Evolutionary conservation across 495 filamentous ascomycete species (phyloP).

Genomic region (Opeltia flavorubescens): DNA sequence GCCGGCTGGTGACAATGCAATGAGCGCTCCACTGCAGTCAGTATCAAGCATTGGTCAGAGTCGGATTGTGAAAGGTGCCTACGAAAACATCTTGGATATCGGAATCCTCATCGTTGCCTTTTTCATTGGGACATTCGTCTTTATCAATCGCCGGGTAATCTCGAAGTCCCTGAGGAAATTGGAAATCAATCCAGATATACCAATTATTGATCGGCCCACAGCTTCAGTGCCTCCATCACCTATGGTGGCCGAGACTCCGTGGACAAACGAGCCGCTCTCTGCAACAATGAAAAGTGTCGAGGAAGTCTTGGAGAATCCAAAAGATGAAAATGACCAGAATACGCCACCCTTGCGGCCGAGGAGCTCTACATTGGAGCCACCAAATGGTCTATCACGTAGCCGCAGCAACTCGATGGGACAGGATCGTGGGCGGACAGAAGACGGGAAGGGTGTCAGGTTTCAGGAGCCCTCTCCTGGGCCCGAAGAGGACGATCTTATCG

Average conservation of each 20-base stretch:
- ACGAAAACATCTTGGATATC: conserved; percentile 38
- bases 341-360: conserved; percentile 13
- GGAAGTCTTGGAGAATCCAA: conserved; percentile 14
- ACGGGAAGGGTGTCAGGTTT: conserved; percentile 26
- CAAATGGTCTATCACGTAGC: conserved; percentile 1
- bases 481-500: conserved; percentile 27
- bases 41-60: conserved; percentile 33
- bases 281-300: conserved; percentile 25
- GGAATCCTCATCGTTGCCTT: conserved; percentile 31
- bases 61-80: conserved; percentile 38
- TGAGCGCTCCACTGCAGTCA: conserved; percentile 29
- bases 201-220: conserved; percentile 27
- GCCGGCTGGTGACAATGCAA: conserved; percentile 25
- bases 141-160: conserved; percentile 35
- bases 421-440: conserved; percentile 10
- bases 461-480: conserved; percentile 26
- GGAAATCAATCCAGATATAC: conserved; percentile 38
- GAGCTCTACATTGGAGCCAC: conserved; percentile 8
- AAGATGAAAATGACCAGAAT: conserved; percentile 8
- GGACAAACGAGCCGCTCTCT: conserved; percentile 18
- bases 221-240: conserved; percentile 33
- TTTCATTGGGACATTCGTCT: conserved; percentile 33
- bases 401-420: conserved; percentile 8
- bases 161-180: conserved; percentile 35
- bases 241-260: conserved; percentile 17